These are phyloP conservation scores for Chytridium lagenaria DNA, from an alignment of 371 early-diverging fungal species.

Conservation along the genomic window DNA sequence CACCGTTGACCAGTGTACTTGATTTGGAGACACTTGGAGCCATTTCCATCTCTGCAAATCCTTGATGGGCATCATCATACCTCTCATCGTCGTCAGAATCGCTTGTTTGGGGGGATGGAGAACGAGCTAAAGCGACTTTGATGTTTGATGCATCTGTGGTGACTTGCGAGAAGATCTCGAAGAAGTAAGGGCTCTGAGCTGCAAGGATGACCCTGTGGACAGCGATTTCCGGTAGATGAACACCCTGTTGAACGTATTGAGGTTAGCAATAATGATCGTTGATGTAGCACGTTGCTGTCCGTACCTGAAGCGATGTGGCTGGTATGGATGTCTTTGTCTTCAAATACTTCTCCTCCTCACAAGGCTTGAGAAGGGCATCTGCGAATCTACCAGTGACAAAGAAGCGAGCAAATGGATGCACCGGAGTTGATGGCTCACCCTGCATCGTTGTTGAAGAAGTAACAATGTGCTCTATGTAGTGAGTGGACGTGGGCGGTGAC, in stretches of 20 bases:
- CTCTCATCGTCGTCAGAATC: constrained; percentile 4
- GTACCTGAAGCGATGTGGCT: too few relatives aligned
- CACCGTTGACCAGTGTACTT: neutral
- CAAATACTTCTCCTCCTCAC: too few relatives aligned
- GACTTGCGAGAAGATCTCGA: constrained; percentile 30
- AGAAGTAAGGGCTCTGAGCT: constrained; percentile 25
- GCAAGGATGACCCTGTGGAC: constrained; percentile 37
- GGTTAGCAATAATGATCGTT: too few relatives aligned
- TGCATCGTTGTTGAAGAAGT: too few relatives aligned
- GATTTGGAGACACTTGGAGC: neutral
- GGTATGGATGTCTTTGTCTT: too few relatives aligned
- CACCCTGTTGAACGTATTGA: too few relatives aligned
- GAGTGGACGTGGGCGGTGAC: too few relatives aligned
- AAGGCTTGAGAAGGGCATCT: constrained; percentile 23
- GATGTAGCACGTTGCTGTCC: too few relatives aligned
- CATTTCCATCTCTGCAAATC: neutral
- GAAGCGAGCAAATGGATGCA: constrained; percentile 28
- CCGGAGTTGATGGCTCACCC: neutral
- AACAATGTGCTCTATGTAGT: too few relatives aligned
- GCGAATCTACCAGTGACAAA: constrained; percentile 32
- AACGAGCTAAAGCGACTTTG: too few relatives aligned
- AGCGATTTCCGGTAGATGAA: constrained; percentile 11
- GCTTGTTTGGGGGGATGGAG: neutral
- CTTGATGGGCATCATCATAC: constrained; percentile 20
- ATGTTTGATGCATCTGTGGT: too few relatives aligned